Evolutionary conservation across 1,284 basidiomycete species (phyloP).

Genomic region (Cerrena zonata): DNA sequence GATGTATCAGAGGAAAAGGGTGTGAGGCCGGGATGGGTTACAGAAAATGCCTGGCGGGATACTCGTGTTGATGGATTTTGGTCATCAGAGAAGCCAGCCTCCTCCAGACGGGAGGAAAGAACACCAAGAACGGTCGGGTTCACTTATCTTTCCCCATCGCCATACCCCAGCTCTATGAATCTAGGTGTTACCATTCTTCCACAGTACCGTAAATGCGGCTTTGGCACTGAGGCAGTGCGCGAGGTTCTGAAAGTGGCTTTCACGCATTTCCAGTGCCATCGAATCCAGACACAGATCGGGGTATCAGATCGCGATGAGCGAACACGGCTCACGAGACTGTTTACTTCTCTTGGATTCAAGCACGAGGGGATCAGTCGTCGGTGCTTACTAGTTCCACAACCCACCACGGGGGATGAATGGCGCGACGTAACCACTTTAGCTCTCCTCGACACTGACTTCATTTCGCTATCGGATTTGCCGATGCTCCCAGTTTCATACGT

Average conservation of each 20-base stretch:
- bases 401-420: conserved; percentile 37
- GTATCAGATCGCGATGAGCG: conserved; percentile 2
- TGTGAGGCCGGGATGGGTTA: neutral
- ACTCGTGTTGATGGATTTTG: neutral
- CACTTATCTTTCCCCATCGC: conserved; percentile 37
- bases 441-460: conserved; percentile 60
- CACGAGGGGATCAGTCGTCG: conserved; percentile 57
- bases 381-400: conserved; percentile 32
- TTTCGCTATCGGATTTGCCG: conserved; percentile 29
- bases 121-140: conserved; percentile 30
- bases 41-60: neutral
- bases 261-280: conserved; percentile 42
- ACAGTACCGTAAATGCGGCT: conserved; percentile 34
- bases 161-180: conserved; percentile 39
- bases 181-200: conserved; percentile 45
- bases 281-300: conserved; percentile 30
- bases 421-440: conserved; percentile 55
- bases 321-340: conserved; percentile 11
- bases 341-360: conserved; percentile 37
- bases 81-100: neutral
- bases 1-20: neutral
- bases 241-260: conserved; percentile 45
- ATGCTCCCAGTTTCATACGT: conserved; percentile 23
- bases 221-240: conserved; percentile 40
- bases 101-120: neutral